Evolutionary conservation across 768 basidiomycete genomes (phyloP), one percentile per base, ranked within the genome.

Genomic region (Lyophyllum semitale): DNA sequence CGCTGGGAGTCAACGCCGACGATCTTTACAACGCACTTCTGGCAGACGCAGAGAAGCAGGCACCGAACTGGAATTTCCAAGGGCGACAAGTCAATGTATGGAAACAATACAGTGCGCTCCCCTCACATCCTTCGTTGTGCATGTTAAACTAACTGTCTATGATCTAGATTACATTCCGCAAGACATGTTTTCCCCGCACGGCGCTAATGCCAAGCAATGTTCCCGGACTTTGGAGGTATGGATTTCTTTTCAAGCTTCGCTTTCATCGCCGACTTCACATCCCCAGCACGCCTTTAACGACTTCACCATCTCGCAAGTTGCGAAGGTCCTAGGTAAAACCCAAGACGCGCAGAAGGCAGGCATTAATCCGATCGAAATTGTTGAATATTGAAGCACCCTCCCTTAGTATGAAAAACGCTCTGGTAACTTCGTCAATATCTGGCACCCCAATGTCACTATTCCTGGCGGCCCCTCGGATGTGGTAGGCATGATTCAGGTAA

Each of bases 231-330:
- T 85, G 8, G 85, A 87, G 73, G 84, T 83, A 59, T 23, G 58
- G 13, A 13, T 51, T 57, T 52, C 20, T 18, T 51, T 6, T 8
- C 42, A n/a, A 42, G 27, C 26, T 26, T 37, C 30, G 20, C 44
- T 7, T n/a, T 54, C 17, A 32, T n/a, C 17, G 9, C 29, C 12
- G 17, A 29, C 38, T 22, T 13, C 27, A 35, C 30, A 22, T 29
- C 22, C 22, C 26, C 51, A 87, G 85, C 77, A 87, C 59, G 76
- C 85, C 1, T 87, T 87, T 64, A 78, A 77, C 51, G 85, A 87
- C 59, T 87, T 87, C 59, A 69, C 81, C 1, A 82, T 87, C 47
- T 82, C 84, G 1, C 85, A 87, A 71, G 85, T 86, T 1, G 80
- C 85, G 0, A 83, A 80, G 57, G 54, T 75, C 4, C 69, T 87